Percentiles rank a stretch among this genome's conserved stretches.
Conservation (phyloP, 1,139 yeast genomes). For the Candida pseudoviswanathii region DNA sequence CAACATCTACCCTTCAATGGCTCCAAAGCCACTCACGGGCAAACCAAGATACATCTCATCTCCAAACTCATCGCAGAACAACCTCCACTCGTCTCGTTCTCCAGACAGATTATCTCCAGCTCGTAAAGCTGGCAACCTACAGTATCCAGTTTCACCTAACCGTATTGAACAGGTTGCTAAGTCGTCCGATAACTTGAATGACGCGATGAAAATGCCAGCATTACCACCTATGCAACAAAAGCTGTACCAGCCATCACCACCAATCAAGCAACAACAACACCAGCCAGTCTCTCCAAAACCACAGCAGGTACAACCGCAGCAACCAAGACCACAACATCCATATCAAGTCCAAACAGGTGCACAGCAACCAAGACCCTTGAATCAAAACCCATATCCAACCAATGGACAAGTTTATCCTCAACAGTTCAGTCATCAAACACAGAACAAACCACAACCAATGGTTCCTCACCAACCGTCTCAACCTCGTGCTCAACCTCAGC, state of each 20-base stretch:
- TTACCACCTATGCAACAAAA: conserved; percentile 8
- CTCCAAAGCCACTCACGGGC: conserved; percentile 16
- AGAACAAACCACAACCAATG: conserved; percentile 13
- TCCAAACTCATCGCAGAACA: conserved; percentile 39
- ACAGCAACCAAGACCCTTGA: conserved; percentile 7
- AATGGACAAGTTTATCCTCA: conserved; percentile 10
- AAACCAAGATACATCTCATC: conserved; percentile 38
- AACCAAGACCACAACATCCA: neutral
- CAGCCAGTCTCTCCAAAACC: conserved; percentile 8
- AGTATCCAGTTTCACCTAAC: conserved; percentile 18
- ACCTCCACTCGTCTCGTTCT: conserved; percentile 17
- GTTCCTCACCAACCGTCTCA: conserved; percentile 12
- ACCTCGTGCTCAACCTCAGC: neutral
- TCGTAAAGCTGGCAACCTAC: conserved; percentile 13
- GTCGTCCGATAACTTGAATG: conserved; percentile 7
- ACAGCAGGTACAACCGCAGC: conserved; percentile 3
- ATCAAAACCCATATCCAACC: conserved; percentile 9
- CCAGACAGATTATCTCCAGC: conserved; percentile 10
- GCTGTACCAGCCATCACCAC: conserved; percentile 15
- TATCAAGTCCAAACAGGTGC: too few relatives aligned
- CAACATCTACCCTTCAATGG: neutral
- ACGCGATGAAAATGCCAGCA: conserved; percentile 4
- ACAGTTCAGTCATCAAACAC: conserved; percentile 8
- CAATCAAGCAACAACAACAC: conserved; percentile 13
- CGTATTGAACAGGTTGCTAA: conserved; percentile 8